Conservation (phyloP, 2,329 filamentous ascomycete genomes). For the Scedosporium apiospermum region DNA sequence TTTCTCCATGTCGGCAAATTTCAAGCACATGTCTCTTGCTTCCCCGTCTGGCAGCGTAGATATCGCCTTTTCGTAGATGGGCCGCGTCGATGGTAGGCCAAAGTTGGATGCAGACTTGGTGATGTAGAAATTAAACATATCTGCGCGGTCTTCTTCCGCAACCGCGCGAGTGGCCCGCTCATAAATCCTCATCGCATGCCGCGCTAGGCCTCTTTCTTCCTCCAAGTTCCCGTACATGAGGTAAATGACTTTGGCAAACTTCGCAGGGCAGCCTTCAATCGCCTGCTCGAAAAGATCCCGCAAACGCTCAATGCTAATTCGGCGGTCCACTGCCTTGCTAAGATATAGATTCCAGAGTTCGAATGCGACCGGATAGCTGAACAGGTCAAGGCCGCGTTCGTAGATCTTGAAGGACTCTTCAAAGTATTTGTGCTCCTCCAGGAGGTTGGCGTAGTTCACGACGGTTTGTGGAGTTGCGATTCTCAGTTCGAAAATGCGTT, state of each 20-base stretch:
- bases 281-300: slow-evolving; percentile 96
- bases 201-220: slow-evolving; percentile 85
- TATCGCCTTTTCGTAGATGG: slow-evolving; percentile 95
- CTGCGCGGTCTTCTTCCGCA: slow-evolving; percentile 83
- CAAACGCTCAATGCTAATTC: slow-evolving; percentile 88
- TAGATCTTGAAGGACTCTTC: slow-evolving; percentile 98
- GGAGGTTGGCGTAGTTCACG: slow-evolving; percentile 92
- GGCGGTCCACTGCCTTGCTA: slow-evolving; percentile 92
- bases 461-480: slow-evolving; percentile 98
- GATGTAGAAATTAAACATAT: slow-evolving; percentile 99
- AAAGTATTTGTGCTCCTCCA: slow-evolving; percentile 91
- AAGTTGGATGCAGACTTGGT: slow-evolving; percentile 98
- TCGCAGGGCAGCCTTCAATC: slow-evolving; percentile 85
- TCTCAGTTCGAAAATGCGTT: slow-evolving; percentile 93
- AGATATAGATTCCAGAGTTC: slow-evolving; percentile 98
- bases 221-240: slow-evolving; percentile 98
- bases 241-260: slow-evolving; percentile 92
- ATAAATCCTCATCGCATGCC: slow-evolving; percentile 98
- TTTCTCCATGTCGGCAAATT: slow-evolving; percentile 96
- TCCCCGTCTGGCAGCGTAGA: slow-evolving; percentile 86
- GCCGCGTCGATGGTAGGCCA: slow-evolving; percentile 83
- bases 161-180: slow-evolving; percentile 93
- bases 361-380: slow-evolving; percentile 95
- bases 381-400: slow-evolving; percentile 92
- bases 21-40: slow-evolving; percentile 95